These are phyloP conservation scores for Stagonosporopsis chrysanthemi DNA, from an alignment of 2,329 filamentous ascomycete species.

Conservation along the genomic window DNA sequence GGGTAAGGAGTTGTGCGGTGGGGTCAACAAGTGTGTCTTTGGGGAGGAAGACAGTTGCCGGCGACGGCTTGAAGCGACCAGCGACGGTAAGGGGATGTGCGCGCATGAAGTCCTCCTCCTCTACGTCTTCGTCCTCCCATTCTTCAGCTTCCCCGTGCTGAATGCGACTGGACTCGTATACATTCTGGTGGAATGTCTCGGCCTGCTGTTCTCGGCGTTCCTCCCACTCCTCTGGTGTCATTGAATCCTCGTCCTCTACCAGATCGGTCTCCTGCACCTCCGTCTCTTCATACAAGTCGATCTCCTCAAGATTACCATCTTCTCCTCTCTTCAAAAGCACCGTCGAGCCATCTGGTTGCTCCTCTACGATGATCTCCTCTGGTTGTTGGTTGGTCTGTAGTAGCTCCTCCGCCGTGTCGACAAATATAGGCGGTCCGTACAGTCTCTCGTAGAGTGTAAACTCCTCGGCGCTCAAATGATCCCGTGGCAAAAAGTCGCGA, in stretches of 20 bases:
- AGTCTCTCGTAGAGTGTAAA: slow-evolving; percentile 78
- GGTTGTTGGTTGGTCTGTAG: slow-evolving; percentile 54
- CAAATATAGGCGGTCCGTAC: slow-evolving; percentile 75
- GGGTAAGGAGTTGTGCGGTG: slow-evolving; percentile 71
- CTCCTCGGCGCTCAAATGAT: slow-evolving; percentile 73
- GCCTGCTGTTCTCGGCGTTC: slow-evolving; percentile 43
- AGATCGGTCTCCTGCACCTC: slow-evolving; percentile 43
- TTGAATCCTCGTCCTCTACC: slow-evolving; percentile 39
- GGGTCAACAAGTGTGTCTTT: slow-evolving; percentile 73
- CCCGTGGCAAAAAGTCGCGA: slow-evolving; percentile 77
- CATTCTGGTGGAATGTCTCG: slow-evolving; percentile 41
- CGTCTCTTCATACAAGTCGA: slow-evolving; percentile 52
- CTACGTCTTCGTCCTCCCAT: slow-evolving; percentile 40
- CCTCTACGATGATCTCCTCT: slow-evolving; percentile 52
- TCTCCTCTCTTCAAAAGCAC: slow-evolving; percentile 63
- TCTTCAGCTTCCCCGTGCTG: slow-evolving; percentile 53
- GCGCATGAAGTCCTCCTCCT: slow-evolving; percentile 58
- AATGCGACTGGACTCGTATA: slow-evolving; percentile 54
- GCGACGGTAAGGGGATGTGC: slow-evolving; percentile 76
- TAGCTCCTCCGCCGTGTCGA: slow-evolving; percentile 65
- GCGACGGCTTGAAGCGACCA: slow-evolving; percentile 77
- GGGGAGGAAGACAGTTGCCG: slow-evolving; percentile 78
- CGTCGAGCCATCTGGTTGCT: slow-evolving; percentile 40
- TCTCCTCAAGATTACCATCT: slow-evolving; percentile 68
- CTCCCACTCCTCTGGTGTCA: slow-evolving; percentile 46